phyloP scores from a whole-genome alignment of 495 filamentous ascomycete genomes.

The Aspergillus funiculosus region DNA sequence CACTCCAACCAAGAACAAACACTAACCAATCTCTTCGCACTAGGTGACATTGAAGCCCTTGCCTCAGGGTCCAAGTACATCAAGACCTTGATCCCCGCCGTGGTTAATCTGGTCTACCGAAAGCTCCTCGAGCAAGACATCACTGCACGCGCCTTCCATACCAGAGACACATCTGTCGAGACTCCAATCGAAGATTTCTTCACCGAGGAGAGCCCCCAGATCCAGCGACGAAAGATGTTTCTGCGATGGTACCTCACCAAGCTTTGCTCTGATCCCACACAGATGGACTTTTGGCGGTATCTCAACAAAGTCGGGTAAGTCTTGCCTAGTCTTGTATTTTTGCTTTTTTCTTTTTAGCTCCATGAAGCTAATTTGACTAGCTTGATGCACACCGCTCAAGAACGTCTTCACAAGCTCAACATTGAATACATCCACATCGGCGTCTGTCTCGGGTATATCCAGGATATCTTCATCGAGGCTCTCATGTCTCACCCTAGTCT shows the following conservation, averaged over 20 bases:
- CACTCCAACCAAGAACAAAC: not conserved
- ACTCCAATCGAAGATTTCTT: constrained; percentile 55
- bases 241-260: constrained; percentile 63
- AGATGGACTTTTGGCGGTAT: constrained; percentile 73
- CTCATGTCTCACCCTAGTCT: constrained; percentile 64
- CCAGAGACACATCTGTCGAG: constrained; percentile 58
- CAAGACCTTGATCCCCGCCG: constrained; percentile 63
- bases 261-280: constrained; percentile 62
- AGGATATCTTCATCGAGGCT: constrained; percentile 68
- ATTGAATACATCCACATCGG: constrained; percentile 74
- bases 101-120: constrained; percentile 67
- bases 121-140: constrained; percentile 71
- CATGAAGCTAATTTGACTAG: constrained; percentile 23
- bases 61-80: constrained; percentile 62
- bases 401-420: constrained; percentile 58
- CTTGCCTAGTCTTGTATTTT: not conserved
- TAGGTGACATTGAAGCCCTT: constrained; percentile 65
- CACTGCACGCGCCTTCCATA: constrained; percentile 65
- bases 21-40: not conserved
- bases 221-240: constrained; percentile 71
- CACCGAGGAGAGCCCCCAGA: constrained; percentile 61
- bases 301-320: constrained; percentile 66
- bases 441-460: constrained; percentile 60
- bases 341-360: not conserved
- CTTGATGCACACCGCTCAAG: constrained; percentile 66